phyloP scores from a whole-genome alignment of 305 asterid genomes.

The Caryopteris hybrid region DNA sequence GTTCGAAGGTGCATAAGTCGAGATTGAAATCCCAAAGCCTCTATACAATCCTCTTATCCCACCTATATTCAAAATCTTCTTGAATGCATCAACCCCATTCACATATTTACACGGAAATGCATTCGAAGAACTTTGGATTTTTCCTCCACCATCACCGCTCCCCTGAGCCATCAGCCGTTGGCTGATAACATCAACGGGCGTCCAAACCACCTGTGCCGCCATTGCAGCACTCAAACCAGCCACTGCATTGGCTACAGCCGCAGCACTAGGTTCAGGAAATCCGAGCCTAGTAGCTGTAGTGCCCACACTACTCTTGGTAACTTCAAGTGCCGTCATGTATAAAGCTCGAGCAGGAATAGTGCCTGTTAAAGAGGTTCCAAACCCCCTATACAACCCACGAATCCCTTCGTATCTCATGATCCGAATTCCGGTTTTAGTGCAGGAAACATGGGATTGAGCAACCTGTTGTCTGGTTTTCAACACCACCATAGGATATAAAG shows the following conservation, averaged over 20 bases:
- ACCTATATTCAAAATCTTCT: conserved; percentile 51
- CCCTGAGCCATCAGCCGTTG: conserved; percentile 82
- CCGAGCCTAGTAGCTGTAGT: conserved; percentile 48
- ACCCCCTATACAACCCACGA: conserved; percentile 67
- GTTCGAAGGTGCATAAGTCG: conserved; percentile 75
- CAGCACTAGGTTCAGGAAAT: conserved; percentile 49
- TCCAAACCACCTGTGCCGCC: conserved; percentile 77
- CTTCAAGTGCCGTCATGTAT: conserved; percentile 72
- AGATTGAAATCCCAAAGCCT: conserved; percentile 76
- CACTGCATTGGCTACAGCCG: conserved; percentile 61
- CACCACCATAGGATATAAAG: conserved; percentile 64
- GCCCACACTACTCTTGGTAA: conserved; percentile 66
- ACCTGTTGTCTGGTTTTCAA: conserved; percentile 79
- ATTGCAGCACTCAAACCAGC: conserved; percentile 75
- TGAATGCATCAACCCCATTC: conserved; percentile 62
- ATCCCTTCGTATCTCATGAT: conserved; percentile 56
- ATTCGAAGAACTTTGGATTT: not conserved
- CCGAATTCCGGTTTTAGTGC: conserved; percentile 41
- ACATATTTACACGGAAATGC: conserved; percentile 36
- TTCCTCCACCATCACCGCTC: conserved; percentile 13
- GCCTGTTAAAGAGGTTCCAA: conserved; percentile 68
- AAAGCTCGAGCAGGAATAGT: conserved; percentile 76
- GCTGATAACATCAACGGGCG: conserved; percentile 81
- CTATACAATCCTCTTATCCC: conserved; percentile 74
- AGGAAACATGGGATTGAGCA: conserved; percentile 46